A percentile compares a stretch with the other conserved stretches of the same genome.
Conservation (phyloP, 208 protist genomes). For the Crithidia expoeki region DNA sequence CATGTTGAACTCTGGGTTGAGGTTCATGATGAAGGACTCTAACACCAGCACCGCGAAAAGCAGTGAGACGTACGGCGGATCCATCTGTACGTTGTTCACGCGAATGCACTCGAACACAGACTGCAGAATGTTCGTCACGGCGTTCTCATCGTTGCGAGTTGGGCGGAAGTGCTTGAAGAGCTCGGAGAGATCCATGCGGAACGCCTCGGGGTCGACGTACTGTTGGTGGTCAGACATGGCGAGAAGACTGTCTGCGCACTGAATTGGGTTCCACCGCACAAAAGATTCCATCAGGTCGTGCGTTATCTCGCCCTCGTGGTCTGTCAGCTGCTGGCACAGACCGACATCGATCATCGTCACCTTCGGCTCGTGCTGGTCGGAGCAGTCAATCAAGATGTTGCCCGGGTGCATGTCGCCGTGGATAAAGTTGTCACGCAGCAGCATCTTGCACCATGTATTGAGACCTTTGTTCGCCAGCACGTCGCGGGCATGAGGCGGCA, state of each 20-base stretch:
- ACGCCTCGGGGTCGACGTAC: slow-evolving; percentile 61
- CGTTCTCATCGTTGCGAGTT: slow-evolving; percentile 61
- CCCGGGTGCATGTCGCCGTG: slow-evolving; percentile 94
- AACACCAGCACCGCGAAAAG: slow-evolving; percentile 91
- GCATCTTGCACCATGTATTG: slow-evolving; percentile 93
- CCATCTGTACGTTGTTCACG: slow-evolving; percentile 83
- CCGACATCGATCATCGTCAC: slow-evolving; percentile 90
- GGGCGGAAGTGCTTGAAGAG: slow-evolving; percentile 83
- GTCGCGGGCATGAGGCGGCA: slow-evolving; percentile 76
- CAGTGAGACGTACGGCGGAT: slow-evolving; percentile 88
- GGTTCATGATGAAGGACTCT: slow-evolving; percentile 93
- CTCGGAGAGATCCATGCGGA: slow-evolving; percentile 47
- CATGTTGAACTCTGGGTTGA: slow-evolving; percentile 92
- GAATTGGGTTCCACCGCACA: slow-evolving; percentile 79
- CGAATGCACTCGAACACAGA: slow-evolving; percentile 85
- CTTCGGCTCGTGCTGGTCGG: slow-evolving; percentile 73
- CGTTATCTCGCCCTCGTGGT: slow-evolving; percentile 61
- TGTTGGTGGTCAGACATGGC: slow-evolving; percentile 67
- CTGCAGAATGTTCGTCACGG: slow-evolving; percentile 87
- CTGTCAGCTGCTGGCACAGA: slow-evolving; percentile 85
- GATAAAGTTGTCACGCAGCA: slow-evolving; percentile 92
- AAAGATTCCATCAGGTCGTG: slow-evolving; percentile 87
- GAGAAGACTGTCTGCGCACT: slow-evolving; percentile 69
- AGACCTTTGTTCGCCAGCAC: slow-evolving; percentile 87
- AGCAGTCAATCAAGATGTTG: slow-evolving; percentile 90